A percentile compares a stretch with the other conserved stretches of the same genome.
Conservation (phyloP, 1,284 basidiomycete genomes). For the Papiliotrema flavescens region DNA sequence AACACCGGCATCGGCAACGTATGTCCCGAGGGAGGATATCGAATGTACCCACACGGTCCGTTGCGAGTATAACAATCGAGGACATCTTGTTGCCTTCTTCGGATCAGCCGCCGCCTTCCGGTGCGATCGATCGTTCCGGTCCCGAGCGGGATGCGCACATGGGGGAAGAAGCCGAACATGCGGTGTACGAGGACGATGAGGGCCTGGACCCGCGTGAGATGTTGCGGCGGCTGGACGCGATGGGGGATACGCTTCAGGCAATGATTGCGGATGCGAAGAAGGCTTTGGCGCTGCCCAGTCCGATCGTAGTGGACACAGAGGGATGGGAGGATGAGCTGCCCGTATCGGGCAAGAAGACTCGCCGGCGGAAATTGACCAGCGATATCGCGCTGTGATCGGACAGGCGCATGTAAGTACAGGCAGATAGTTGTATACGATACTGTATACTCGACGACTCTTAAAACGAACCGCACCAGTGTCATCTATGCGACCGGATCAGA, state of each 20-base stretch:
- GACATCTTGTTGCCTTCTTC: neutral
- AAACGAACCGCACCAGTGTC: too few relatives aligned
- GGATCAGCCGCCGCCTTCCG: neutral
- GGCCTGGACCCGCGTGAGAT: neutral
- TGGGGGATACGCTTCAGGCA: neutral
- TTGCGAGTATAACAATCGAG: neutral
- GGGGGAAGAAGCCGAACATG: neutral
- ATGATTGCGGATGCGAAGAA: slow-evolving; percentile 1
- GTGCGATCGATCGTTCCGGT: neutral
- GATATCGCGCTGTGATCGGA: too few relatives aligned
- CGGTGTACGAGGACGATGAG: neutral
- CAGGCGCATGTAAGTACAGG: too few relatives aligned
- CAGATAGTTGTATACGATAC: too few relatives aligned
- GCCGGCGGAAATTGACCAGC: too few relatives aligned
- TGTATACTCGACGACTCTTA: too few relatives aligned
- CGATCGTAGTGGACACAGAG: neutral
- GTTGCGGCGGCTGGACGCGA: neutral
- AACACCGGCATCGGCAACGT: neutral
- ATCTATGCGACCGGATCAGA: too few relatives aligned
- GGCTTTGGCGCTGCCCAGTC: neutral
- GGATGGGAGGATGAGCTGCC: neutral
- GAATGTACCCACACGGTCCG: neutral
- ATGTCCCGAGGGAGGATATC: neutral
- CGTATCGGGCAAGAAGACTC: too few relatives aligned
- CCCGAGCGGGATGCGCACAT: neutral